phyloP scores from a whole-genome alignment of 495 filamentous ascomycete species.

The Penicillium turbatum region DNA sequence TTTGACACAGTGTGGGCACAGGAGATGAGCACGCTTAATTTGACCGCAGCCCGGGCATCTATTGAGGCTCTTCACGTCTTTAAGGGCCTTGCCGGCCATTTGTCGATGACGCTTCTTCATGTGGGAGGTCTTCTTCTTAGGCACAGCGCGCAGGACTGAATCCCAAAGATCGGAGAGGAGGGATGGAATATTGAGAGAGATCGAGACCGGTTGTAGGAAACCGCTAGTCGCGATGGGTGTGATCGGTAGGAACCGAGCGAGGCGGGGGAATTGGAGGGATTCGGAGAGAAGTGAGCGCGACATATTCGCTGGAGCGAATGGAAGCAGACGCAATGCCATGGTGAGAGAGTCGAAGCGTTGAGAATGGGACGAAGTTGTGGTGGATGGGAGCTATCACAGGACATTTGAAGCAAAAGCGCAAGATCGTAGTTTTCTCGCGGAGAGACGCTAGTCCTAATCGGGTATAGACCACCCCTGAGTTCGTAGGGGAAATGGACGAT shows the following conservation, averaged over 20 bases:
- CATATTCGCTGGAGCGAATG: conserved; percentile 10
- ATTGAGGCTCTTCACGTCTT: conserved; percentile 81
- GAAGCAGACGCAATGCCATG: conserved; percentile 24
- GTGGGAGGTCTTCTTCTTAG: conserved; percentile 98
- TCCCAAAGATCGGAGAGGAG: conserved; percentile 82
- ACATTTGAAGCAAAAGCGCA: conserved; percentile 10
- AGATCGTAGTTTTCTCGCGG: conserved; percentile 22
- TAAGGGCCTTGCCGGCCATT: conserved; percentile 88
- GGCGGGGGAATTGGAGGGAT: conserved; percentile 11
- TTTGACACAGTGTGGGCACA: conserved; percentile 81
- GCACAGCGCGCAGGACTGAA: conserved; percentile 83
- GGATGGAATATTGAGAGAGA: conserved; percentile 47
- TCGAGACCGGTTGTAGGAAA: conserved; percentile 20
- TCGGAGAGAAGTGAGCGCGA: conserved; percentile 6
- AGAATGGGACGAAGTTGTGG: not conserved
- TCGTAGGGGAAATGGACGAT: conserved; percentile 27
- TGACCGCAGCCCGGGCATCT: conserved; percentile 85
- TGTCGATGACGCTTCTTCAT: conserved; percentile 91
- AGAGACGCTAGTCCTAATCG: conserved; percentile 30
- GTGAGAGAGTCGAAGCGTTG: not conserved
- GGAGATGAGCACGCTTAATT: conserved; percentile 77
- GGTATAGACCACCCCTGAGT: conserved; percentile 43
- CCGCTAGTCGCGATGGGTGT: conserved; percentile 12
- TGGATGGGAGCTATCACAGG: conserved; percentile 9
- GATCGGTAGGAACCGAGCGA: conserved; percentile 11